Evolutionary conservation across 2,329 filamentous ascomycete genomes (phyloP), one percentile per base, ranked within the genome.

Genomic region (Balansia obtecta): DNA sequence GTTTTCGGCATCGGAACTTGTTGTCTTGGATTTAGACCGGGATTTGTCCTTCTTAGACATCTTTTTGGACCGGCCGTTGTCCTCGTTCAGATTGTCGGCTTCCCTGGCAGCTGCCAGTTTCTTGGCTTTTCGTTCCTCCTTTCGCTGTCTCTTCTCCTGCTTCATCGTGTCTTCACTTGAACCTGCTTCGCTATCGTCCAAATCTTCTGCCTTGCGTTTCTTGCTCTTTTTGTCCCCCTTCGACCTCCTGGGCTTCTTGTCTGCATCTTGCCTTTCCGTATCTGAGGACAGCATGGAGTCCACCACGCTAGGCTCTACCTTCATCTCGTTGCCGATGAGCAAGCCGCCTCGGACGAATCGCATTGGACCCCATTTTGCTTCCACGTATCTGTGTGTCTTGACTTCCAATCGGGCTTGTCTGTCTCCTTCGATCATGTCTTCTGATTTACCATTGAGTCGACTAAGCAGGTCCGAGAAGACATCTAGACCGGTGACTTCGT

Each of bases 291-390:
- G 46, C 3, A 16, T 38, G 3, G 49, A 40, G 3, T 57, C 54
- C 7, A 57, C 51, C 46, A 49, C 55, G 18, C 56, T 54, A 22
- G 55, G 58, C 30, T 62, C 55, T 22, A 59, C 71, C 58, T 75
- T 68, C 46, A 79, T 72, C 58, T 79, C 71, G 54, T 80, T 75
- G 34, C 77, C 77, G 22, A 82, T 71, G 33, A 80, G 63, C 51
- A 89, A 76, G 0, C 91, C 93, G n/a, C 88, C 93, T 52, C 76
- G 82, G 22, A 98, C 84, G 66, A 98, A 98, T 46, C 83, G 80
- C 74, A 95, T 87, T 10, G 78, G 74, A 1, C 89, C 89, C 70
- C 83, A 90, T 66, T 83, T 87, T 60, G 79, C 76, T 57, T 85
- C 82, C 50, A 87, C 77, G 63, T 89, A 95, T 44, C 82, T 71